Conservation (phyloP, 2,329 filamentous ascomycete species). For the Tolypocladium nubicola region DNA sequence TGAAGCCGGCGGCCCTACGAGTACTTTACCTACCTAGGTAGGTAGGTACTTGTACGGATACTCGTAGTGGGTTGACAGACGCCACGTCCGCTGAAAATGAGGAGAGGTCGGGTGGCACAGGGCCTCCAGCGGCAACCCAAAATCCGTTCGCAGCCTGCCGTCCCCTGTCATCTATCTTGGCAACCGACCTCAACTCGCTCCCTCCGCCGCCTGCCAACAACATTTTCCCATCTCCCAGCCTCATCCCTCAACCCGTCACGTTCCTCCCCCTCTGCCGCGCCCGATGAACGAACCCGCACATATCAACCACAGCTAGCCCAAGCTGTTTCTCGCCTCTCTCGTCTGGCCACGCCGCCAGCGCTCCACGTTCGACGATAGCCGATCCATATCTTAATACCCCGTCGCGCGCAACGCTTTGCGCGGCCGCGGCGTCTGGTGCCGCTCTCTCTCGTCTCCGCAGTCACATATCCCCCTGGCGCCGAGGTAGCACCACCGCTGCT, state of each 20-base stretch:
- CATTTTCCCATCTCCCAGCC: neutral
- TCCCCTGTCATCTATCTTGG: neutral
- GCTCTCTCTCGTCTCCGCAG: neutral
- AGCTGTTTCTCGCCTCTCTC: neutral
- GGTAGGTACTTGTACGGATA: no score
- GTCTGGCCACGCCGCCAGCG: neutral
- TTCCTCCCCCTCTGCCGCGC: neutral
- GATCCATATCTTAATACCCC: neutral
- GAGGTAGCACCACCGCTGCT: neutral
- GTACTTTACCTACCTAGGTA: no score
- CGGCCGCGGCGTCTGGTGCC: neutral
- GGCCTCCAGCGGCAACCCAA: neutral
- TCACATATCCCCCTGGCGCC: neutral
- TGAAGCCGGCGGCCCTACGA: neutral
- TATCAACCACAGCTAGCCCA: slow-evolving; percentile 4
- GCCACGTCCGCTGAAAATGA: neutral
- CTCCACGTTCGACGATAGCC: no score
- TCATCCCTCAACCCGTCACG: neutral
- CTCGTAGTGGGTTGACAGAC: neutral
- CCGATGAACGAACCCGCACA: slow-evolving; percentile 4
- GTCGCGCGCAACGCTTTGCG: neutral
- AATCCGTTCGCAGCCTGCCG: neutral
- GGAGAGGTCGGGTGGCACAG: neutral
- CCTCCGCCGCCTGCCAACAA: neutral
- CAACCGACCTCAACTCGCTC: neutral